Conservation (phyloP, 768 basidiomycete species). For the Agaricus blazei region DNA sequence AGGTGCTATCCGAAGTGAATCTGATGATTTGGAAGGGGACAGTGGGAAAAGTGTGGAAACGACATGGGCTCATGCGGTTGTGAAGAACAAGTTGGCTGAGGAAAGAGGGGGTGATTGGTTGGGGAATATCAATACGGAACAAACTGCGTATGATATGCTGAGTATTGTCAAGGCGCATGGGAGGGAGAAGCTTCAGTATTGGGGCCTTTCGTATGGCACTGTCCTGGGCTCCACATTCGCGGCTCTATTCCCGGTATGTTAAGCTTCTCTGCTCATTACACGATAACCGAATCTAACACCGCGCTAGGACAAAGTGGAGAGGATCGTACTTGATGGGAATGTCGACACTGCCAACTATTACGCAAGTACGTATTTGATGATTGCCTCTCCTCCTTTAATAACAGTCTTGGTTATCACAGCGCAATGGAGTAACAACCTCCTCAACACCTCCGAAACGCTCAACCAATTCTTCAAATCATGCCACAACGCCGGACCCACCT, state of each 20-base stretch:
- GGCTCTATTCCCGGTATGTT: slow-evolving; percentile 15
- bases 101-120: slow-evolving; percentile 19
- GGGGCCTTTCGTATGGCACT: slow-evolving; percentile 25
- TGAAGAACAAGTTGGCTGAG: slow-evolving; percentile 26
- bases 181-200: slow-evolving; percentile 27
- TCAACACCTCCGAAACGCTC: slow-evolving; percentile 32
- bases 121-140: slow-evolving; percentile 28
- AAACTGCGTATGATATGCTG: slow-evolving; percentile 33
- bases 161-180: slow-evolving; percentile 27
- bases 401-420: slow-evolving; percentile 15
- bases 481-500: slow-evolving; percentile 27
- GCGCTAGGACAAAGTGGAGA: slow-evolving; percentile 30
- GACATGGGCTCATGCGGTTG: slow-evolving; percentile 26
- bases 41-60: slow-evolving; percentile 17
- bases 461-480: slow-evolving; percentile 31
- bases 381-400: too few relatives aligned
- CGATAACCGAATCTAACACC: neutral
- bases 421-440: slow-evolving; percentile 28
- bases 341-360: slow-evolving; percentile 36
- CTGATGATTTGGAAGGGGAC: neutral
- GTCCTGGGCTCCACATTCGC: slow-evolving; percentile 19
- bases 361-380: slow-evolving; percentile 18
- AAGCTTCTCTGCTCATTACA: neutral
- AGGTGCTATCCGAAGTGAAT: slow-evolving; percentile 22
- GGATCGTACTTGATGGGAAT: slow-evolving; percentile 36